Percentiles rank a stretch among this genome's conserved stretches.
Conservation (phyloP, 805 yeast genomes). For the Starmerella floris region DNA sequence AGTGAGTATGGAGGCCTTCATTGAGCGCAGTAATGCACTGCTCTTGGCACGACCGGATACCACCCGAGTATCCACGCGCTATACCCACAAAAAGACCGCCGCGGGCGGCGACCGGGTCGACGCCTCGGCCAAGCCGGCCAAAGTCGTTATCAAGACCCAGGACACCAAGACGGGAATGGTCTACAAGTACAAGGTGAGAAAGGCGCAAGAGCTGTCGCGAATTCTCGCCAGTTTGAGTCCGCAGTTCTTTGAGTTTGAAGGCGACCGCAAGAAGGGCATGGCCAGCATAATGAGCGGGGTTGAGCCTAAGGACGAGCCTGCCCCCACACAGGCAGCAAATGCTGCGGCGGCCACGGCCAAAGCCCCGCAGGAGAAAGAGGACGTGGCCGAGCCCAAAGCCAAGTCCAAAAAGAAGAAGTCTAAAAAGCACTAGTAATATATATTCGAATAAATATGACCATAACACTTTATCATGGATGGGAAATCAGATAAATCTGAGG, state of each 20-base stretch:
- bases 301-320: conserved; percentile 17
- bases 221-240: conserved; percentile 57
- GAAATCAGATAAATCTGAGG: too few species aligned
- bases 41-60: conserved; percentile 34
- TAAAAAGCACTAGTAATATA: conserved; percentile 14
- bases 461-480: too few species aligned
- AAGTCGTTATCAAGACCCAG: conserved; percentile 42
- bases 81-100: conserved; percentile 27
- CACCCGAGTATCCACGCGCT: conserved; percentile 27
- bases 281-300: conserved; percentile 25
- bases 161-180: conserved; percentile 54
- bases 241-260: conserved; percentile 22
- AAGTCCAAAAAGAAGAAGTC: conserved; percentile 19
- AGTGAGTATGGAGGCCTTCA: conserved; percentile 34
- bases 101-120: conserved; percentile 23
- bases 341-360: too few species aligned
- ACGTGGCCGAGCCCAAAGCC: conserved; percentile 1
- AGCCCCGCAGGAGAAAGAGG: not conserved
- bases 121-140: conserved; percentile 25
- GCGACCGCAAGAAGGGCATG: conserved; percentile 21
- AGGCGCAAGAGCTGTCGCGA: conserved; percentile 61
- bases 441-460: too few species aligned
- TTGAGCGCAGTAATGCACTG: conserved; percentile 32
- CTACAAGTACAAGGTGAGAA: conserved; percentile 44
- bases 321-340: conserved; percentile 11